A percentile compares a stretch with the other conserved stretches of the same genome.
Evolutionary conservation across 768 basidiomycete genomes (phyloP).

Genomic region (Boletales sp.): DNA sequence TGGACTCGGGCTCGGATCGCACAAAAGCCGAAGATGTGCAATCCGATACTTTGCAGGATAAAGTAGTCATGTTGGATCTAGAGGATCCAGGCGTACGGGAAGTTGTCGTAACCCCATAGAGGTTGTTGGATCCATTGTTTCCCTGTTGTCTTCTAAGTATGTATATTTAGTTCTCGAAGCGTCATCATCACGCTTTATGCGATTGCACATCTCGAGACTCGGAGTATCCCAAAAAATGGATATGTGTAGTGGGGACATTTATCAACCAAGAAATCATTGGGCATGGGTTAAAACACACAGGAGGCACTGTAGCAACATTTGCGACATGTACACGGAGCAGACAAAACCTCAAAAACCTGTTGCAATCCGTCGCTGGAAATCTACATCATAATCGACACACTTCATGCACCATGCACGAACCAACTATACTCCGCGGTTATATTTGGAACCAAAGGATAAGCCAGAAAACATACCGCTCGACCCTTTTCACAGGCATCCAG

Average conservation of each 20-base stretch:
- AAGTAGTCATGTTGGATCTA: slow-evolving; percentile 23
- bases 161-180: slow-evolving; percentile 17
- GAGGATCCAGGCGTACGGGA: slow-evolving; percentile 19
- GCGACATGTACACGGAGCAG: background rate
- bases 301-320: background rate
- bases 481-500: slow-evolving; percentile 4
- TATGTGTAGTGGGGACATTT: background rate
- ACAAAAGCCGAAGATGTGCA: slow-evolving; percentile 25
- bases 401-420: slow-evolving; percentile 7
- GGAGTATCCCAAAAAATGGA: no score
- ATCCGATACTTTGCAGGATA: slow-evolving; percentile 24
- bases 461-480: background rate
- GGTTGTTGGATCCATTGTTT: background rate
- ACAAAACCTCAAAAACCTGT: background rate
- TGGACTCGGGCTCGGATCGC: slow-evolving; percentile 28
- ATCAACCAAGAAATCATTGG: no score
- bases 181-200: slow-evolving; percentile 4
- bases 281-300: background rate
- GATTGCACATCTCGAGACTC: background rate
- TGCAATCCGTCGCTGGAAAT: slow-evolving; percentile 12
- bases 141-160: slow-evolving; percentile 19
- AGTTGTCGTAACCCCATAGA: slow-evolving; percentile 14
- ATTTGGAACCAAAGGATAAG: background rate
- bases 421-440: background rate
- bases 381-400: slow-evolving; percentile 9